Conservation (phyloP, 1,284 basidiomycete genomes). For the Rhodotorula sp. region DNA sequence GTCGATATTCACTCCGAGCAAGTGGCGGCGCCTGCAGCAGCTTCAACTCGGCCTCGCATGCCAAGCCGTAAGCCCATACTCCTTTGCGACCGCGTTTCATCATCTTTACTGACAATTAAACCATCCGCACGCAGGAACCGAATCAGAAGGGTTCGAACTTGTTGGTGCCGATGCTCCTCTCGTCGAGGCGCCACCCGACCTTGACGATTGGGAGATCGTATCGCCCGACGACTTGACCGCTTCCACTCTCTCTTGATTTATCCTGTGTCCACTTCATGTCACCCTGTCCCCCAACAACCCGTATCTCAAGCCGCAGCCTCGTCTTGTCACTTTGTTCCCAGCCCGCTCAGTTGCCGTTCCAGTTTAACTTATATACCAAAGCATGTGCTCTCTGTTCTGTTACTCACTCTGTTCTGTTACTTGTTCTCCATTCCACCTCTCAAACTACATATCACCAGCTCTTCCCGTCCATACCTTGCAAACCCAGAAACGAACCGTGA, state of each 20-base stretch:
- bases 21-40: neutral
- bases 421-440: no score
- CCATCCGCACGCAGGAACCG: neutral
- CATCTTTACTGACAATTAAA: neutral
- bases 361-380: no score
- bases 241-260: neutral
- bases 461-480: no score
- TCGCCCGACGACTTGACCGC: neutral
- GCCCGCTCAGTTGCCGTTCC: no score
- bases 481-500: no score
- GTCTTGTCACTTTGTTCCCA: no score
- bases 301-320: no score
- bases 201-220: conserved; percentile 2
- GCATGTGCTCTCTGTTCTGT: no score
- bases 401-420: no score
- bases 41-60: neutral
- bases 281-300: no score
- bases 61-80: neutral
- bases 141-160: conserved; percentile 7
- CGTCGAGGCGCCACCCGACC: neutral
- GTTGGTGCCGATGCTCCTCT: neutral
- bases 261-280: neutral
- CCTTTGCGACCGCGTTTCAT: neutral
- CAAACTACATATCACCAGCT: no score
- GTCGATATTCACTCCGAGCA: neutral